Percentiles rank a stretch among this genome's conserved stretches.
Conservation (phyloP, 2,329 filamentous ascomycete genomes). For the Botrytis sinoallii region DNA sequence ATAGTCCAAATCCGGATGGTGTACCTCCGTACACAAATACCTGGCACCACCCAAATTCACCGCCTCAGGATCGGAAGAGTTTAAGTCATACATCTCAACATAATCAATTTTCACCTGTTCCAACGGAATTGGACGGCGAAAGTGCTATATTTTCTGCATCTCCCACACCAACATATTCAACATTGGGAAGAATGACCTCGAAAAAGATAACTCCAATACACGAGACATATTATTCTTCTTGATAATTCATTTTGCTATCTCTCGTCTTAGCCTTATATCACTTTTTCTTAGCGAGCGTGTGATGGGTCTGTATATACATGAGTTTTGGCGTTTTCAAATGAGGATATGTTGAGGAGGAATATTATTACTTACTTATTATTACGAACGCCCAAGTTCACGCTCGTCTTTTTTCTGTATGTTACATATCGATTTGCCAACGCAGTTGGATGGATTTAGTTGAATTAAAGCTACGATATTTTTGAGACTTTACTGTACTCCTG, state of each 20-base stretch:
- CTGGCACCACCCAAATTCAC: conserved; percentile 11
- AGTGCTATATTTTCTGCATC: conserved; percentile 5
- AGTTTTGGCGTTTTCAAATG: conserved; percentile 9
- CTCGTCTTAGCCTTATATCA: neutral
- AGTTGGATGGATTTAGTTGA: conserved; percentile 5
- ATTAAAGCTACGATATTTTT: neutral
- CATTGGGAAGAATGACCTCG: conserved; percentile 17
- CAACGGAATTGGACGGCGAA: conserved; percentile 16
- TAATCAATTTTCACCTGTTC: neutral
- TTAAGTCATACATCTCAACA: conserved; percentile 19
- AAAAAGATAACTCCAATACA: conserved; percentile 24
- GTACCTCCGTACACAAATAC: neutral
- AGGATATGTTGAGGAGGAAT: neutral
- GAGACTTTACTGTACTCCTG: neutral
- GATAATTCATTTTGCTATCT: neutral
- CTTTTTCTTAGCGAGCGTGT: neutral
- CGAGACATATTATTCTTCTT: conserved; percentile 29
- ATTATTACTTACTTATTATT: conserved; percentile 11
- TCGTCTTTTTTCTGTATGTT: neutral
- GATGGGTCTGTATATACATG: neutral
- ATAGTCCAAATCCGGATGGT: neutral
- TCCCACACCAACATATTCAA: conserved; percentile 27
- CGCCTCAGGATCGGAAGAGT: neutral
- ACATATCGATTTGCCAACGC: conserved; percentile 4
- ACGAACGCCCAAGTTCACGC: neutral